Conservation (phyloP, 2,329 filamentous ascomycete genomes). For the Penicillium rolfsii region DNA sequence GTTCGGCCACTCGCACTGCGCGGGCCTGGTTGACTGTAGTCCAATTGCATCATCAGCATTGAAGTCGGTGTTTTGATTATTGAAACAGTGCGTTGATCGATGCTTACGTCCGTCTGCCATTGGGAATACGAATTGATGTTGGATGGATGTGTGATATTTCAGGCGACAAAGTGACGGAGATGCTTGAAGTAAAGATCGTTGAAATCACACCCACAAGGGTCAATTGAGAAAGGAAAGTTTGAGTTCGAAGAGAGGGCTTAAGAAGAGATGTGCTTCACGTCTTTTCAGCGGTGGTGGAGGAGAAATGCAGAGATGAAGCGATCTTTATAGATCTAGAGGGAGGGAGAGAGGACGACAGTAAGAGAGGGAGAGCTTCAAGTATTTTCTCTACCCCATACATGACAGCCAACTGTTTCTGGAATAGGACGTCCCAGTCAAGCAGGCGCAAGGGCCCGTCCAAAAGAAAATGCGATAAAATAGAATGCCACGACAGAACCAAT, state of each 20-base stretch:
- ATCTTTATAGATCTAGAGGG: constrained; percentile 17
- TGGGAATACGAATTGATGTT: not conserved
- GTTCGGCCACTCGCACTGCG: constrained; percentile 64
- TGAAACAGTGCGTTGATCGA: not conserved
- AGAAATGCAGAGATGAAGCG: constrained; percentile 3
- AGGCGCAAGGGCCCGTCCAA: not conserved
- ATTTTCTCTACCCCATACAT: constrained; percentile 24
- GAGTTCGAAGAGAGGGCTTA: constrained; percentile 10
- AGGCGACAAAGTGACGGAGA: not conserved
- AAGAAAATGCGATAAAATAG: constrained; percentile 3
- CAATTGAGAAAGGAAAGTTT: constrained; percentile 9
- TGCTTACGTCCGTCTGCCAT: constrained; percentile 63
- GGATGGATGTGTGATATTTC: not conserved
- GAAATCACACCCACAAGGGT: constrained; percentile 4
- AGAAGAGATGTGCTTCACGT: constrained; percentile 11
- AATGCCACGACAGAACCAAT: constrained; percentile 7
- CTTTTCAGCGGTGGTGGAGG: constrained; percentile 9
- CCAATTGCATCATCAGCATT: constrained; percentile 11
- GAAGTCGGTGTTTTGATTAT: not conserved
- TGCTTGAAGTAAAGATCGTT: constrained; percentile 10
- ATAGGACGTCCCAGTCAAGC: constrained; percentile 7
- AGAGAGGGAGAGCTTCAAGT: constrained; percentile 3
- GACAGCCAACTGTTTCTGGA: constrained; percentile 15
- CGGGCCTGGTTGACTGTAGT: constrained; percentile 65
- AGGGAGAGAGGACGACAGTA: not conserved